Base-by-base conservation (phyloP, 129 eudicot genomes). In the Helianthus tuberosus region DNA sequence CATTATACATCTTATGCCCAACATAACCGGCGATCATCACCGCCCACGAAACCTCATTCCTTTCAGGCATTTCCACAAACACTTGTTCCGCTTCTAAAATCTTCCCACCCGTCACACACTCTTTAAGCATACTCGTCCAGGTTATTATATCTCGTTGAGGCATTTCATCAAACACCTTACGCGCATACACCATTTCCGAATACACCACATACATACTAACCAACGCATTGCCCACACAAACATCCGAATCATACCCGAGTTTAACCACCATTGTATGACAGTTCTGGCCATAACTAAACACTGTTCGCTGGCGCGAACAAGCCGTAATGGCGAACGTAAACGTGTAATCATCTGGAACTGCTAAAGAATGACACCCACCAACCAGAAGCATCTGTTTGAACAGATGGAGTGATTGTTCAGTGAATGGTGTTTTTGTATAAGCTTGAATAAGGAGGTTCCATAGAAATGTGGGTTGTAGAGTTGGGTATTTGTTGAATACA, bases 121-220 rank as follows among this genome's bases (percentile, higher is more conserved):
- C 83, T 73, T 78, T 77, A 35, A 82, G 57, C 71, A 82, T 53
- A 73, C 86, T 72, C 32, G 89, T 84, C 89, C 86, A 84, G 9
- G 76, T 81, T n/a, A 81, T n/a, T 12, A 43, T 67, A 74, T 85
- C 85, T 58, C 77, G 66, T 78, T 65, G 66, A 41, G 77, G 47
- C 79, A 85, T 85, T 74, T 85, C 84, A 78, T 81, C 83, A 20
- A 84, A 84, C 75, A 79, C 66, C 47, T 70, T 74, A 41, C 52
- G 70, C 1, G 83, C 89, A 69, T 4, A 39, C 41, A 29, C 74
- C n/a, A 62, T 48, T 59, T 68, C 66, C 7, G 69, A 82, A 74
- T 46, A 64, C 17, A 13, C 63, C 14, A 73, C 71, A 32, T 84
- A 81, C 83, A 77, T 46, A 51, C 68, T 77, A 13, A 85, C 62